A percentile compares a stretch with the other conserved stretches of the same genome.
Evolutionary conservation across 495 filamentous ascomycete species (phyloP).

Genomic region (Lepidopterella palustris): DNA sequence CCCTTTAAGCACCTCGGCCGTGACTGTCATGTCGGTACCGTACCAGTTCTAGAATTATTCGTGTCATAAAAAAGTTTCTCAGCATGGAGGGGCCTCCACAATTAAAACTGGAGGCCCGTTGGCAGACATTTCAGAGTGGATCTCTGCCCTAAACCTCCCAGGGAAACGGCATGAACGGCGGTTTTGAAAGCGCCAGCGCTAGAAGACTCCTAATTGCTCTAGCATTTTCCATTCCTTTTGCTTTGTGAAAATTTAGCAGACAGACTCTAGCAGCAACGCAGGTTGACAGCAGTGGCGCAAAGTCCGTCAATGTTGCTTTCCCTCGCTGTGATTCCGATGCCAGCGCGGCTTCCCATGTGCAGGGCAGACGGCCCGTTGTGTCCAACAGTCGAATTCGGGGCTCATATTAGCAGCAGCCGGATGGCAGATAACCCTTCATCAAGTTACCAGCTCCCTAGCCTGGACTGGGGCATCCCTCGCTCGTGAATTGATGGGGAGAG

Average conservation of each 20-base stretch:
- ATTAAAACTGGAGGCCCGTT: neutral
- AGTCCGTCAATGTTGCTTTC: neutral
- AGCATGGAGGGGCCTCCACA: neutral
- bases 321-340: neutral
- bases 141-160: neutral
- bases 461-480: no score
- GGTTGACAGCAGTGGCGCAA: neutral
- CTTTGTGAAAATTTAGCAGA: neutral
- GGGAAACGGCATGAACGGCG: neutral
- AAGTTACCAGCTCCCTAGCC: no score
- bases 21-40: neutral
- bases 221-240: neutral
- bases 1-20: neutral
- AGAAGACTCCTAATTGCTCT: neutral
- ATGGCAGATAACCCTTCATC: neutral
- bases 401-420: neutral
- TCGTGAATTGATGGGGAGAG: no score
- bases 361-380: neutral
- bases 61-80: neutral
- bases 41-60: no score
- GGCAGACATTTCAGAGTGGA: neutral
- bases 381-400: neutral
- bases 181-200: neutral
- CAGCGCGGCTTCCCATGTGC: neutral
- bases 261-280: no score